Base-by-base conservation (phyloP, 176 grass and related monocot species). In the Avena eriantha region DNA sequence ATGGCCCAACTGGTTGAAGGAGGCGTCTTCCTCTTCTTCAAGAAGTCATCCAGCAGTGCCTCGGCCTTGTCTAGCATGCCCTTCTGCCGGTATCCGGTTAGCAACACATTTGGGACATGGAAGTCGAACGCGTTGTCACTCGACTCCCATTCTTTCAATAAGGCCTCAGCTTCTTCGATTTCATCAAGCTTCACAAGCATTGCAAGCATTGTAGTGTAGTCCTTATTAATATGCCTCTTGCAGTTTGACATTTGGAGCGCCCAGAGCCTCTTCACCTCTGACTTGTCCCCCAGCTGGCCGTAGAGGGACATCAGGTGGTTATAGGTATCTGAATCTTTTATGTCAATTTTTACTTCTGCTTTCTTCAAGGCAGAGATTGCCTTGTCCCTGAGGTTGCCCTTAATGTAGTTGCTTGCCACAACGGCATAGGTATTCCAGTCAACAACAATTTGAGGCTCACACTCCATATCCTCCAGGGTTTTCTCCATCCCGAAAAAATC, bases 351-450 rank as follows among this genome's bases (percentile, higher is more conserved):
- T 84, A 43, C 81, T 88, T 95, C 93, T 69, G 95, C 87, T 92
- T 98, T 98, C 69, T 89, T 90, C 61, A 98, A 88, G 53, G 85
- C 71, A 83, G 82, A 80, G 8, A 92, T 51, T 79, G 95, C 89
- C 78, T 93, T 92, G 47, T 90, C 90, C 7, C 73, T 55, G 31
- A 78, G 57, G 43, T 85, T 78, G 12, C 86, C 90, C 87, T 92
- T 98, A 58, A 95, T 91, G 69, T 95, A 95, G 60, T 93, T 89
- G 82, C 59, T 95, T 9, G 95, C 93, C 57, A 89, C 87, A 29
- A 89, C 89, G 65, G 95, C 77, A 77, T 93, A 92, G 8, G 95
- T 92, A 61, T 98, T 98, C 95, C 93, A 98, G 78, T 98, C 91
- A 29, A 95, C 67, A 58, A 92, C 78, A 83, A 98, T 95, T n/a